These are phyloP conservation scores for Telopea speciosissima DNA, from an alignment of 177 flowering plant genomes.

Conservation along the genomic window DNA sequence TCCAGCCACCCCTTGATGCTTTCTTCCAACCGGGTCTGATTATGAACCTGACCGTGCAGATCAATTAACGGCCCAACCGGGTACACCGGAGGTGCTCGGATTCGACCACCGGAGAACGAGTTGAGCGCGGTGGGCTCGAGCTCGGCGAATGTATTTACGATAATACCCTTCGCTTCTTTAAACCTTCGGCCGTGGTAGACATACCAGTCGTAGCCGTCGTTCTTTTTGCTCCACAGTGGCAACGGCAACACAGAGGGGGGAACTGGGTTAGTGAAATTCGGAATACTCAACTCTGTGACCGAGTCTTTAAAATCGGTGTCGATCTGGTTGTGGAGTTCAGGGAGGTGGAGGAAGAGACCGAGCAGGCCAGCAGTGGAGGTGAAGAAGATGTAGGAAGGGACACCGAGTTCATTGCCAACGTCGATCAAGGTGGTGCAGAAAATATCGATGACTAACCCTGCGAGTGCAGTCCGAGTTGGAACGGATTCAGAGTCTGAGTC, in stretches of 20 bases:
- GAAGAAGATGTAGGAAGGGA: constrained; percentile 27
- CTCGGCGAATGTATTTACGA: constrained; percentile 29
- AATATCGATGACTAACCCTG: constrained; percentile 23
- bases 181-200: constrained; percentile 14
- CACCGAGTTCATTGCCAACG: constrained; percentile 21
- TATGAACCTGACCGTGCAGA: background rate
- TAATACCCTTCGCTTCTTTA: constrained; percentile 24
- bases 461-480: background rate
- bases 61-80: constrained; percentile 1
- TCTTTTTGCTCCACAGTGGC: constrained; percentile 5
- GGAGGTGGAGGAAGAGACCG: constrained; percentile 22
- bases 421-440: constrained; percentile 24
- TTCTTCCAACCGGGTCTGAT: background rate
- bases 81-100: background rate
- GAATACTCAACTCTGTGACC: constrained; percentile 11
- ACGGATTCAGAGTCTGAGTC: background rate
- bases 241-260: constrained; percentile 21
- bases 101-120: background rate
- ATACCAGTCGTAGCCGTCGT: constrained; percentile 2
- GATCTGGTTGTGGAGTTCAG: constrained; percentile 1
- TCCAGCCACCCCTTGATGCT: constrained; percentile 4
- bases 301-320: constrained; percentile 8
- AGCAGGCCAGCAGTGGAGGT: constrained; percentile 22
- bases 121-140: constrained; percentile 17
- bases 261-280: constrained; percentile 19